Base-by-base conservation (phyloP, 176 grass and related monocot genomes). In the Hordeum marinum region DNA sequence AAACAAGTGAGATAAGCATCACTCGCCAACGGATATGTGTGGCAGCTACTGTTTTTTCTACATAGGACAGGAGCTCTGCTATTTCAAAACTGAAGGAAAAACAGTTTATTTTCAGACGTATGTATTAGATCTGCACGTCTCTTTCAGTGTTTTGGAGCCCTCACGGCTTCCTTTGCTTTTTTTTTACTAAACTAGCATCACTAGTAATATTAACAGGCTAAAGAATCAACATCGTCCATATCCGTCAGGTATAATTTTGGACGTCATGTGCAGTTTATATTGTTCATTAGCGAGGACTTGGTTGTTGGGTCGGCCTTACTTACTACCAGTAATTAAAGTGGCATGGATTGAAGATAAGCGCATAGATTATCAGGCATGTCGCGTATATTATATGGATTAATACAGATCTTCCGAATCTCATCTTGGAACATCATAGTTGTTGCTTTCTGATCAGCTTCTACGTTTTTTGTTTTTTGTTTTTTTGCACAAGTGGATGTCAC, bases 341-440 rank as follows among this genome's bases (percentile, higher is more conserved):
- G 2, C 58, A 67, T 11, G 23, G 27, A 31, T 20, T 31, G 17
- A 9, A 83, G 57, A 79, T 80, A 87, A 83, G 26, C 10, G 83
- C 80, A 31, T 23, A 78, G 35, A 46, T 69, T 55, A 72, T 66
- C 55, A 37, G n/a, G 72, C 72, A 21, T 25, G 55, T 42, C 24
- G 41, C 11, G 17, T 4, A 23, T 88, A 84, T 72, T 79, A 78
- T 84, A 84, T 80, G 75, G 29, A 12, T 11, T 25, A 29, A 29
- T 29, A 14, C 32, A 87, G 80, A 90, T 90, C 89, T 84, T 72
- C 10, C 6, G 68, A 75, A 90, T 86, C 84, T 90, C 75, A 60
- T 83, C 85, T 46, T 20, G 36, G 37, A 39, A 11, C 80, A 40
- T 57, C 72, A 74, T 79, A 61, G 52, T 25, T 73, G 67, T 68